Conservation (phyloP, 805 yeast species). For the Hanseniaspora osmophila region DNA sequence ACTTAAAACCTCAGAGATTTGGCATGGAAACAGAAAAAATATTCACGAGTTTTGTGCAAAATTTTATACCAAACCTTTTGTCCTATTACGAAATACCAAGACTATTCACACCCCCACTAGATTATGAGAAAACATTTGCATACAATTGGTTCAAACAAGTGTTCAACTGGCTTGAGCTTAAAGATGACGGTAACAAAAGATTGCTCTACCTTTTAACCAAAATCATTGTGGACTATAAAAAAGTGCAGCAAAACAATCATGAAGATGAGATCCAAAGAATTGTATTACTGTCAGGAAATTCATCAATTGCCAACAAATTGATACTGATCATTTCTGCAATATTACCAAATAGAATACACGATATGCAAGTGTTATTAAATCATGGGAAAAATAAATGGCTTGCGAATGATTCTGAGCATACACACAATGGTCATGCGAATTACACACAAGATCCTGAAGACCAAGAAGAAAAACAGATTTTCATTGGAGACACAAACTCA, state of each 20-base stretch:
- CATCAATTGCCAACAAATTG: constrained; percentile 45
- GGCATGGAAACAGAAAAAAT: constrained; percentile 13
- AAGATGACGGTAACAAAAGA: constrained; percentile 25
- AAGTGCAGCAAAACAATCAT: constrained; percentile 8
- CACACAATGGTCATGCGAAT: neutral
- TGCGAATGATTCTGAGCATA: neutral
- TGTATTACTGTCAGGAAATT: constrained; percentile 45
- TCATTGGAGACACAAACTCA: too few relatives aligned
- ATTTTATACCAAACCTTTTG: constrained; percentile 19
- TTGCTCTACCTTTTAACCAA: constrained; percentile 19
- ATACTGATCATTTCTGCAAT: constrained; percentile 39
- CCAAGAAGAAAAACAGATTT: too few relatives aligned
- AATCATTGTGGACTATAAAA: constrained; percentile 14
- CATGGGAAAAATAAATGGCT: constrained; percentile 1
- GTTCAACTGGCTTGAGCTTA: constrained; percentile 29
- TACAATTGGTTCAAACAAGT: constrained; percentile 27
- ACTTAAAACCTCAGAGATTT: neutral
- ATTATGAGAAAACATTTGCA: constrained; percentile 16
- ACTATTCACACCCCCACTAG: constrained; percentile 21
- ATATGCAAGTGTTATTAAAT: constrained; percentile 4
- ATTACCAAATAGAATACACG: constrained; percentile 24
- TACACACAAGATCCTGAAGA: too few relatives aligned
- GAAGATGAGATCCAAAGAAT: constrained; percentile 29
- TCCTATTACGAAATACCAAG: constrained; percentile 24
- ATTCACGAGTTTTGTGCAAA: constrained; percentile 18